Conservation (phyloP, 2,329 filamentous ascomycete species). For the Lecanicillium sp. region DNA sequence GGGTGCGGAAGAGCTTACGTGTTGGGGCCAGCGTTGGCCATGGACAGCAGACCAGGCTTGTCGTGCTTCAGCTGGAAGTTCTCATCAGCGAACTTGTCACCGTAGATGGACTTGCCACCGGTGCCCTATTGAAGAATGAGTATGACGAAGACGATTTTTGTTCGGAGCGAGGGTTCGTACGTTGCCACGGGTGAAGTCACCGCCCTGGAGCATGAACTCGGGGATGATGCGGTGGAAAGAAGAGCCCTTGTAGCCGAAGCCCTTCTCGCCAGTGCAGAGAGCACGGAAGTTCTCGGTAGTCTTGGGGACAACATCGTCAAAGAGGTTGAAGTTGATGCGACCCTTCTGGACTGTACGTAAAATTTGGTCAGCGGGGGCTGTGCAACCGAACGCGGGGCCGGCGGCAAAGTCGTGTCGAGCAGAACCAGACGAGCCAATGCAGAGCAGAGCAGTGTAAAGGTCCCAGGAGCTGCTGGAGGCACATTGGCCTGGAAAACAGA, state of each 20-base stretch:
- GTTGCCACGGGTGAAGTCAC: conserved; percentile 90
- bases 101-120: conserved; percentile 90
- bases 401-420: background rate
- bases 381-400: background rate
- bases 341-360: conserved; percentile 57
- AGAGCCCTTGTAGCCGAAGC: conserved; percentile 76
- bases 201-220: conserved; percentile 92
- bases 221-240: conserved; percentile 91
- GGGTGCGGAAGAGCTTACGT: conserved; percentile 51
- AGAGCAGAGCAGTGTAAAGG: background rate
- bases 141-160: background rate
- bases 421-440: background rate
- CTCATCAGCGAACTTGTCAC: conserved; percentile 90
- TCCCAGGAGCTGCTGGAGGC: background rate
- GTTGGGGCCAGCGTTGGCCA: conserved; percentile 94
- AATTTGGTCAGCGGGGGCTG: conserved; percentile 7
- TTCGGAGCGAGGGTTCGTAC: conserved; percentile 46
- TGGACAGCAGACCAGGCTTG: conserved; percentile 75
- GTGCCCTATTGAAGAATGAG: conserved; percentile 57
- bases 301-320: conserved; percentile 79
- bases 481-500: conserved; percentile 9
- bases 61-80: conserved; percentile 76
- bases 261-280: conserved; percentile 75
- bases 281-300: conserved; percentile 79
- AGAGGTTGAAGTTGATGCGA: conserved; percentile 87